Base-by-base conservation (phyloP, 2,329 filamentous ascomycete species). In the Gremmenia infestans region DNA sequence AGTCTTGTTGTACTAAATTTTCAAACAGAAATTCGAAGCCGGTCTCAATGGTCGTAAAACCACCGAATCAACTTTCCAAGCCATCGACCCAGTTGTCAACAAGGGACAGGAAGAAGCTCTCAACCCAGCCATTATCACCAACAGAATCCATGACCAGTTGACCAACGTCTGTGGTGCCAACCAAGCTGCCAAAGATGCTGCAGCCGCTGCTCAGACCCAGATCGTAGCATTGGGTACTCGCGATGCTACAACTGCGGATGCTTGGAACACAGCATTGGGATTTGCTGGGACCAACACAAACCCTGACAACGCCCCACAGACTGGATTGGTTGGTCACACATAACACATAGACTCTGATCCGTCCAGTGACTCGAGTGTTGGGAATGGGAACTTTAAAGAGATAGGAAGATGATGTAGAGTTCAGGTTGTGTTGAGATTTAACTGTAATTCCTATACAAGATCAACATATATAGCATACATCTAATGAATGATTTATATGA, bases 71-170 rank as follows among this genome's bases (percentile, higher is more conserved):
- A 87, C 85, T 50, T 89, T 88, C 80, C 82, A 86, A 70, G 80
- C 86, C 51, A 79, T 79, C 48, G 85, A 88, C 68, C 73, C 81
- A 8, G 72, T 81, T 17, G 79, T 86, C 56, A 77, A 77, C 61
- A 74, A 82, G 67, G 81, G 80, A 51, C 85, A 88, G 71, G 72
- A 83, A 65, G 85, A 88, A 68, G 84, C 85, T 8, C 75, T 88
- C 47, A 88, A 88, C 80, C 85, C 85, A 55, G 81, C 82, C 74
- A 88, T 88, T 76, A 88, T 88, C 75, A 86, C 83, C 69, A 87
- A 86, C 77, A 80, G 83, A 59, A 83, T 88, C 70, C 85, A 82
- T 71, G 85, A 88, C 71, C 83, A 87, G 73, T 77, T 88, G 56
- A 78, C 72, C 67, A 88, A 87, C 72, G 82, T 85, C 39, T 88